Evolutionary conservation across 164 flowering plant species (phyloP).

Genomic region (Aristolochia fimbriata): DNA sequence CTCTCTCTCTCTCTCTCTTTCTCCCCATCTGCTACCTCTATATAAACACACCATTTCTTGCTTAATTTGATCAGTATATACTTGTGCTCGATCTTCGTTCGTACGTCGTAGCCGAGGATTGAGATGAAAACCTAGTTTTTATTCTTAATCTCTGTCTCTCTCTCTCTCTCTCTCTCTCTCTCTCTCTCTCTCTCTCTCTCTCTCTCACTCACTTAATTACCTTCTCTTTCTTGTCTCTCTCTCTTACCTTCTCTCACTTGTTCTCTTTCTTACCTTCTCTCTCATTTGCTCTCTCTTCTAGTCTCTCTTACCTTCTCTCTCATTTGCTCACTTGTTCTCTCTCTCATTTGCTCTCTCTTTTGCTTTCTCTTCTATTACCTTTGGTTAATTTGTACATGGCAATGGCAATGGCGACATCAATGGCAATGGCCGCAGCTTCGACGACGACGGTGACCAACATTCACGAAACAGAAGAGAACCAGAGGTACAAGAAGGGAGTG

Average conservation of each 20-base stretch:
- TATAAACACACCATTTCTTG: neutral
- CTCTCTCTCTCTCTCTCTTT: too few species aligned
- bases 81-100: too few species aligned
- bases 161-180: neutral
- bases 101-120: too few species aligned
- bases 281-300: too few species aligned
- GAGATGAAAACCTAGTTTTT: neutral
- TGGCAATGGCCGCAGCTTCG: too few species aligned
- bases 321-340: constrained; percentile 2
- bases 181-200: neutral
- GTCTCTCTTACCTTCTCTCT: neutral
- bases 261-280: neutral
- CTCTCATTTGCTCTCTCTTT: neutral
- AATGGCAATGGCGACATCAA: too few species aligned
- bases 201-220: too few species aligned
- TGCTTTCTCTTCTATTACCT: too few species aligned
- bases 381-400: too few species aligned
- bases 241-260: too few species aligned
- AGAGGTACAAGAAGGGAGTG: constrained; percentile 69
- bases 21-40: constrained; percentile 1
- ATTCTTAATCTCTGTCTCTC: constrained; percentile 1
- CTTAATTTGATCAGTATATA: too few species aligned
- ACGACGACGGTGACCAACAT: constrained; percentile 6
- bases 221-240: too few species aligned
- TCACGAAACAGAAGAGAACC: constrained; percentile 11